These are phyloP conservation scores for Monosporascus sp. DNA, from an alignment of 2,329 filamentous ascomycete species.

Conservation along the genomic window DNA sequence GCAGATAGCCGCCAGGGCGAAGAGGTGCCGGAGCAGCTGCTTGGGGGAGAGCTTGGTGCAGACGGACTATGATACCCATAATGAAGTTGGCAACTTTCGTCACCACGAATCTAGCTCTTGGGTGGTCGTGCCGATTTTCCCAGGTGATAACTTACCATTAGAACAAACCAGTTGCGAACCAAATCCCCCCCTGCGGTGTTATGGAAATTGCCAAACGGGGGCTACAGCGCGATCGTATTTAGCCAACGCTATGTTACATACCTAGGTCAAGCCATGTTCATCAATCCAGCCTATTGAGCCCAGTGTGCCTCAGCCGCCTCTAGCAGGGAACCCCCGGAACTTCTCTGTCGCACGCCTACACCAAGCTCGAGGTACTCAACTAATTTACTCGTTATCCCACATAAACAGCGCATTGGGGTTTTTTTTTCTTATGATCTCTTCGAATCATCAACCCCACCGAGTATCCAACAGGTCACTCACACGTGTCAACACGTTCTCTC, in stretches of 20 bases:
- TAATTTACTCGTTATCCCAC: background rate
- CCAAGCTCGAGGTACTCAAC: background rate
- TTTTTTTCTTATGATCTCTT: background rate
- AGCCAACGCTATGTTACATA: no score
- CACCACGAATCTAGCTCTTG: background rate
- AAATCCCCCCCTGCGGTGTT: no score
- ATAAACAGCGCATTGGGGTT: background rate
- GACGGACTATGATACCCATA: constrained; percentile 11
- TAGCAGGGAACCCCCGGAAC: no score
- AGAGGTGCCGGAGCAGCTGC: constrained; percentile 1
- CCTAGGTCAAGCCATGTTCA: no score
- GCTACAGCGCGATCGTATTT: no score
- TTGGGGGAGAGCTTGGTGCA: background rate
- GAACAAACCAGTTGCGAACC: background rate
- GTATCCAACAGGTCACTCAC: constrained; percentile 49
- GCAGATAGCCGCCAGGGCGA: constrained; percentile 6
- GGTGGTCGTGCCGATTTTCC: no score
- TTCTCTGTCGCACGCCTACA: no score
- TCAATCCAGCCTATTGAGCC: background rate
- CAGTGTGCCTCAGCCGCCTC: no score
- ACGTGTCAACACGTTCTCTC: constrained; percentile 45
- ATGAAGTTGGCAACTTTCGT: background rate
- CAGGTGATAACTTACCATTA: background rate
- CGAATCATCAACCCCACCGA: constrained; percentile 36
- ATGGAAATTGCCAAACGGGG: no score